Conservation (phyloP, 495 filamentous ascomycete genomes). For the Penicillium steckii region DNA sequence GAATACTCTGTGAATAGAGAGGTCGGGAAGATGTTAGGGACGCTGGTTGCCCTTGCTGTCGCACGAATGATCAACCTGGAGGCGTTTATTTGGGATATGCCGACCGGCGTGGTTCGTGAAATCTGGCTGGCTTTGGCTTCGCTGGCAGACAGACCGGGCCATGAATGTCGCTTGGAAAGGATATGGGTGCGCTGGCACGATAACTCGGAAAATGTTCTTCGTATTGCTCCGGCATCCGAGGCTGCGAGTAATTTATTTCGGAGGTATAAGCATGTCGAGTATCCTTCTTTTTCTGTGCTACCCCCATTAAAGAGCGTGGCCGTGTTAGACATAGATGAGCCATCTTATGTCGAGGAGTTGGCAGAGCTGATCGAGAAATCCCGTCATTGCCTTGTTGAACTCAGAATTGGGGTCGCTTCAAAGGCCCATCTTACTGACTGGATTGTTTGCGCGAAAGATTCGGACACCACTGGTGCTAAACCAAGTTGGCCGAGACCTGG, state of each 20-base stretch:
- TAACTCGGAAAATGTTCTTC: slow-evolving; percentile 54
- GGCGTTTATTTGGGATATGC: slow-evolving; percentile 95
- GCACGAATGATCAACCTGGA: slow-evolving; percentile 87
- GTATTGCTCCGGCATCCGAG: slow-evolving; percentile 10
- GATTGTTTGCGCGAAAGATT: slow-evolving; percentile 34
- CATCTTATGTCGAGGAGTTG: slow-evolving; percentile 87
- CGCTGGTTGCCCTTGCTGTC: slow-evolving; percentile 81
- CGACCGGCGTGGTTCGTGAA: slow-evolving; percentile 82
- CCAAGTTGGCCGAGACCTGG: slow-evolving; percentile 50
- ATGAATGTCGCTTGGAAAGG: slow-evolving; percentile 68
- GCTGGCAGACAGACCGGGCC: slow-evolving; percentile 59
- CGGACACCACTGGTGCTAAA: slow-evolving; percentile 41
- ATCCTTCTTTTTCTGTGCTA: slow-evolving; percentile 82
- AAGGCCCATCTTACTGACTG: slow-evolving; percentile 58
- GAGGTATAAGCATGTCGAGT: slow-evolving; percentile 62
- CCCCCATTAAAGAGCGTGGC: slow-evolving; percentile 77
- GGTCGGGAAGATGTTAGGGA: slow-evolving; percentile 90
- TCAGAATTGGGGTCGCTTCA: slow-evolving; percentile 74
- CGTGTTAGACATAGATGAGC: slow-evolving; percentile 87
- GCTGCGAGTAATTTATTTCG: slow-evolving; percentile 20
- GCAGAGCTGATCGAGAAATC: slow-evolving; percentile 77
- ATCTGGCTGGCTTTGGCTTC: slow-evolving; percentile 84
- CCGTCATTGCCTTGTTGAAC: slow-evolving; percentile 63
- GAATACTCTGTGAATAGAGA: slow-evolving; percentile 90
- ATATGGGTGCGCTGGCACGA: slow-evolving; percentile 93